Percentiles rank a stretch among this genome's conserved stretches.
Conservation (phyloP, 495 filamentous ascomycete species). For the Penicillium pulvis region DNA sequence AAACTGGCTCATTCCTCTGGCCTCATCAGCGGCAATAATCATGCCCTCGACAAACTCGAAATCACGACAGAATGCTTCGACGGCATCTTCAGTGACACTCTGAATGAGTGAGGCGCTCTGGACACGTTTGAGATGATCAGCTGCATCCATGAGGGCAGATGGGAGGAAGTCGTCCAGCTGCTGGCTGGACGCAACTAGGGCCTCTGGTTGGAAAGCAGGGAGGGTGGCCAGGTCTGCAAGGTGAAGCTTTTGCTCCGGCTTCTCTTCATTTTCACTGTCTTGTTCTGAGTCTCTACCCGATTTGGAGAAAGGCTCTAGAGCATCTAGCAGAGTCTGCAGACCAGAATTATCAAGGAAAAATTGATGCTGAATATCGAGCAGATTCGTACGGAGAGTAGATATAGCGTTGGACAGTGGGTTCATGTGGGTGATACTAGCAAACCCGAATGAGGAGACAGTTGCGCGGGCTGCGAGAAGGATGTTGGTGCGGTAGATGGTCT, state of each 20-base stretch:
- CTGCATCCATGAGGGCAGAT: slow-evolving; percentile 88
- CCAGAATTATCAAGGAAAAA: slow-evolving; percentile 78
- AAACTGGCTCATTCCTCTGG: slow-evolving; percentile 37
- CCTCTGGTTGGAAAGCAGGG: slow-evolving; percentile 61
- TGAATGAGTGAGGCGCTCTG: slow-evolving; percentile 67
- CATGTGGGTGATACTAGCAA: slow-evolving; percentile 46
- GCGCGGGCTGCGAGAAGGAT: slow-evolving; percentile 62
- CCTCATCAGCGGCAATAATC: slow-evolving; percentile 61
- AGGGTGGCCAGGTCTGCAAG: slow-evolving; percentile 56
- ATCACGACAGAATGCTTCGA: slow-evolving; percentile 82
- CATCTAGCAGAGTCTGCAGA: slow-evolving; percentile 66
- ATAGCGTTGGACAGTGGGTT: slow-evolving; percentile 37
- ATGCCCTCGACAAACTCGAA: slow-evolving; percentile 85
- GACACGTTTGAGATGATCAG: slow-evolving; percentile 73
- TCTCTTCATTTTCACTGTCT: slow-evolving; percentile 17
- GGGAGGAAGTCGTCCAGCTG: slow-evolving; percentile 89
- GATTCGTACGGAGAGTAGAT: slow-evolving; percentile 41
- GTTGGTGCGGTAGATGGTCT: slow-evolving; percentile 81
- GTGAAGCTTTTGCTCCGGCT: slow-evolving; percentile 39
- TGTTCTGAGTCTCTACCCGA: slow-evolving; percentile 18
- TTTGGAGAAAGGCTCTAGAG: slow-evolving; percentile 54
- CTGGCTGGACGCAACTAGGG: slow-evolving; percentile 67
- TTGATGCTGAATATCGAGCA: slow-evolving; percentile 47
- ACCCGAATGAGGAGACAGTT: slow-evolving; percentile 42
- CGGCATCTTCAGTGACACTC: slow-evolving; percentile 79